Percentiles rank a stretch among this genome's conserved stretches.
These are phyloP conservation scores for Fusarium humuli DNA, from an alignment of 2,329 filamentous ascomycete genomes.

Conservation along the genomic window DNA sequence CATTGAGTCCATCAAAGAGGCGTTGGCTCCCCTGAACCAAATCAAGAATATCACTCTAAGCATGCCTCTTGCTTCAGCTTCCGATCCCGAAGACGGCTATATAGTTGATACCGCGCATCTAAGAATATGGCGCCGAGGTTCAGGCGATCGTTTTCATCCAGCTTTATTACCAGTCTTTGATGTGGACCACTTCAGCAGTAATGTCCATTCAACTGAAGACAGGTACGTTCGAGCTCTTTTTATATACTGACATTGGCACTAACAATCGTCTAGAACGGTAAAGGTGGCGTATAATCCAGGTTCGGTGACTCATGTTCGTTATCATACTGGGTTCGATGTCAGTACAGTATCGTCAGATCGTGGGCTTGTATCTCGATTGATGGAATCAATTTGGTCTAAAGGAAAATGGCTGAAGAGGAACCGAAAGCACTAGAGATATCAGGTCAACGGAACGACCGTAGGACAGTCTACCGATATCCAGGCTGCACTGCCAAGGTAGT, in stretches of 20 bases:
- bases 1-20: neutral
- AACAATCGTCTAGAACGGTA: neutral
- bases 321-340: neutral
- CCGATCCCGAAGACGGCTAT: conserved; percentile 6
- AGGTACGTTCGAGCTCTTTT: neutral
- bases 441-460: too few species aligned
- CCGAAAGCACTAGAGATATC: neutral
- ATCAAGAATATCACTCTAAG: conserved; percentile 3
- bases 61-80: neutral
- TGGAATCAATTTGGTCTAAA: conserved; percentile 6
- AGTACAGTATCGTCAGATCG: neutral
- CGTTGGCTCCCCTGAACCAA: neutral
- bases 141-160: conserved; percentile 11
- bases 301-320: neutral
- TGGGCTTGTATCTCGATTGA: neutral
- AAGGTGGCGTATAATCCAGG: neutral
- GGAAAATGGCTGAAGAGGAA: conserved; percentile 1
- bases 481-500: too few species aligned
- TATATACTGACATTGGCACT: neutral
- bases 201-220: neutral
- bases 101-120: neutral
- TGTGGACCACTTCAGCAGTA: neutral
- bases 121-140: conserved; percentile 8
- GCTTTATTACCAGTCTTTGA: neutral
- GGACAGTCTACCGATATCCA: too few species aligned